A percentile compares a stretch with the other conserved stretches of the same genome.
These are phyloP conservation scores for Colletotrichum nymphaeae DNA, from an alignment of 2,329 filamentous ascomycete species.

Conservation along the genomic window DNA sequence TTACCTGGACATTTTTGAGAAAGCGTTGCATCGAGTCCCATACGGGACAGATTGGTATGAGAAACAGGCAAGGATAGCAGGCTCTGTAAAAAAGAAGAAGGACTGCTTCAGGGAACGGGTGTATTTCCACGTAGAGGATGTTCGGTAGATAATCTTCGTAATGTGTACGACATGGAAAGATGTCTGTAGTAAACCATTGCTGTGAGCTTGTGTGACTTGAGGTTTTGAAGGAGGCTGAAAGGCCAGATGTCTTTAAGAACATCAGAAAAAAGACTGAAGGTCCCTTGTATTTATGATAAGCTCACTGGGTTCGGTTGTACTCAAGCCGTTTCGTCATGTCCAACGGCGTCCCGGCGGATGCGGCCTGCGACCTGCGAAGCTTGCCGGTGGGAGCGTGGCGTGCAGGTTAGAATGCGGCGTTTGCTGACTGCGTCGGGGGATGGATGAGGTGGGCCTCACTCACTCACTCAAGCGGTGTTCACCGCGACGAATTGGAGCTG, in stretches of 20 bases:
- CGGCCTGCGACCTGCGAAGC: background rate
- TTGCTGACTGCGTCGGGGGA: background rate
- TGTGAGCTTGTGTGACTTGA: background rate
- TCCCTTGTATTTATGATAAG: no score
- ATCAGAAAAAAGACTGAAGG: no score
- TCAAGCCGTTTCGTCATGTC: background rate
- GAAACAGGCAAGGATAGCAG: background rate
- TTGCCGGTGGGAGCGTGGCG: background rate
- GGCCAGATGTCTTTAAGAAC: no score
- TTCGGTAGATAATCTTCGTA: conserved; percentile 29
- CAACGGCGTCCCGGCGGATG: background rate
- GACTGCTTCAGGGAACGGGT: no score
- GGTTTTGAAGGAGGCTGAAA: no score
- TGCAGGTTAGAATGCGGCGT: background rate
- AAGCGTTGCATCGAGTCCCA: background rate
- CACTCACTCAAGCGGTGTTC: no score
- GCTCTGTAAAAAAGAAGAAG: background rate
- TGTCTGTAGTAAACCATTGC: background rate
- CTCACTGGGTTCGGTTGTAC: background rate
- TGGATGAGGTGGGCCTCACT: background rate
- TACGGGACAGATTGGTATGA: background rate
- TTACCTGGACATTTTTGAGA: conserved; percentile 1
- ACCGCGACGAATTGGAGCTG: background rate
- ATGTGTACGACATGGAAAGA: conserved; percentile 24
- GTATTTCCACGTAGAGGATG: background rate